Percentiles rank a stretch among this genome's conserved stretches.
These are phyloP conservation scores for Penicillium samsonianum DNA, from an alignment of 495 filamentous ascomycete genomes.

Conservation along the genomic window DNA sequence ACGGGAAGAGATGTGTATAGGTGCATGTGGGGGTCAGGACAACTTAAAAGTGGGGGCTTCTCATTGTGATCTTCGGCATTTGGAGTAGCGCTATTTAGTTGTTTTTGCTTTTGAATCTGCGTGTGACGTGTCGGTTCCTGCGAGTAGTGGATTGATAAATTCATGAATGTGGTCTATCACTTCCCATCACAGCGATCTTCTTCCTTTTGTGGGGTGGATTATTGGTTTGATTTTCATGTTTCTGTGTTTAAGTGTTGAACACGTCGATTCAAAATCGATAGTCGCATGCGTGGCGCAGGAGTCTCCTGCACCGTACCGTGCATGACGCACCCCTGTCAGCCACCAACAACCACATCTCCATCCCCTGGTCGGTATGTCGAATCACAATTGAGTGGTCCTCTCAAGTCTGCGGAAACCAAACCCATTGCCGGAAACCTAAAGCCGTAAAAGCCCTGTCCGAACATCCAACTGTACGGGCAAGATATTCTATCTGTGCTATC, in stretches of 20 bases:
- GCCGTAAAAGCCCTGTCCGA: not conserved
- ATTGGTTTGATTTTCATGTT: not conserved
- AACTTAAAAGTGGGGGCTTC: not conserved
- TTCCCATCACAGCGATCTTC: not conserved
- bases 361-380: not conserved
- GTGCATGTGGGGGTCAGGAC: not conserved
- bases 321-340: slow-evolving; percentile 10
- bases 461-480: not conserved
- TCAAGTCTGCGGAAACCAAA: not conserved
- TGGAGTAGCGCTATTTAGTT: not conserved
- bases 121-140: not conserved
- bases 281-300: slow-evolving; percentile 1
- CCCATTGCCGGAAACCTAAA: not conserved
- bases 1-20: not conserved
- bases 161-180: slow-evolving; percentile 1
- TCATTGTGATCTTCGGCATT: not conserved
- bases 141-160: not conserved
- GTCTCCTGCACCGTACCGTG: slow-evolving; percentile 10
- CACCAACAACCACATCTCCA: slow-evolving; percentile 1
- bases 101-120: slow-evolving; percentile 3
- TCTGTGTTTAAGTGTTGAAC: not conserved
- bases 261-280: not conserved
- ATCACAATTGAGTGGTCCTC: not conserved
- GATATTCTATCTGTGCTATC: not conserved
- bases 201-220: not conserved